Base-by-base conservation (phyloP, 768 basidiomycete species). In the Chlorophyllum brunneum region DNA sequence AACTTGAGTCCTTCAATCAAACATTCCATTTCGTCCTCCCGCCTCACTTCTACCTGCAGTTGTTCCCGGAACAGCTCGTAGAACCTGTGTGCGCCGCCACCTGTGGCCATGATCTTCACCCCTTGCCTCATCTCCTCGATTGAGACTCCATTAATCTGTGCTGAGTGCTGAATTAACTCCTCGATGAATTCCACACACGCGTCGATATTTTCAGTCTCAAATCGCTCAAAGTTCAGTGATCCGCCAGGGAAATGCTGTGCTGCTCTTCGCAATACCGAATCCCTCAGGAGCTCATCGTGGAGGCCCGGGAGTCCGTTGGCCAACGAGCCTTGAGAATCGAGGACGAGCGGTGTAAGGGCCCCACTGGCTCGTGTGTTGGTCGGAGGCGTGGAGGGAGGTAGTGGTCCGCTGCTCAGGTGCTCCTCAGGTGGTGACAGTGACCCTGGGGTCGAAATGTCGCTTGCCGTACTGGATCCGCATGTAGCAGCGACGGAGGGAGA, bases 21-120 rank as follows among this genome's bases (percentile, higher is more conserved):
- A 62, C 97, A 98, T 71, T 92, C 95, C 97, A 99, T 98, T 78
- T 99, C 97, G 66, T 98, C 97, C 69, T 98, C 95, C 51, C 87
- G 70, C 55, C 76, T 73, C 37, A 98, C 92, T 63, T 95, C 92
- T 45, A 98, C 91, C 23, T 77, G 82, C 11, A 98, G 73, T 57
- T 81, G 81, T 18, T 73, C 73, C 45, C 75, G 75, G 67, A 99
- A 87, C 46, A 89, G 72, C 61, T 90, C 87, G 67, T 95, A 86
- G 72, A 95, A 98, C 63, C 82, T 85, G 77, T 97, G 93, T 36
- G 95, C 95, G 31, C 97, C 97, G 15, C 97, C 97, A 15, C 97
- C 97, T 0, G 97, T 99, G 4, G 95, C 95, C 83, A 98, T 89
- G 61, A 99, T 93, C 74, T 95, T 93, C 61, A 99, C 94, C 33